Evolutionary conservation across 371 early-diverging fungal genomes (phyloP), one percentile per base, ranked within the genome.

Genomic region (Choanephora cucurbitarum): DNA sequence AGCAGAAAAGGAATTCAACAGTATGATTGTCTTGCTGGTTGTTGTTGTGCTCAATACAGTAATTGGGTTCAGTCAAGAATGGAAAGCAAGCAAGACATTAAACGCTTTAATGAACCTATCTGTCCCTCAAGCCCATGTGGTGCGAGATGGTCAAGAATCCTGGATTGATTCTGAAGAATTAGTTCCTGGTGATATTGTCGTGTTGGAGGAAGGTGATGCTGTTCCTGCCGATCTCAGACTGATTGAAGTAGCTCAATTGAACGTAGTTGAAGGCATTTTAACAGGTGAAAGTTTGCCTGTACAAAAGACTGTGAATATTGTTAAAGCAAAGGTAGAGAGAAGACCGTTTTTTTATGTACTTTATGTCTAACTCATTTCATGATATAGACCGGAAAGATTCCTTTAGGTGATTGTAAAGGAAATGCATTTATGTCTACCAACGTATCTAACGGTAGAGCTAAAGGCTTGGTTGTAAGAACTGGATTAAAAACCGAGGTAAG

Each of bases 21-120:
- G 87, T 81, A 58, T 86, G 87, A 49, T 79, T 46, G 88, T 89
- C n/a, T 74, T 96, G n/a, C 63, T 91, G 23, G 80, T 89, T 19
- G 91, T 95, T n/a, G 89, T 95, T 46, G 79, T 89, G 18, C 58
- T 91, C 44, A 96, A 95, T 72, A 86, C 92, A 28, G 72, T 86
- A 19, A 91, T 96, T 51, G 96, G 96, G 0, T 93, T 94, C 58
- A 80, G 82, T 52, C 96, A 96, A 69, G 96, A 96, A 64, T 92
- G 85, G 78, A 88, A 91, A 56, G 94, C 96, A 6, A 91, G 91
- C 66, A 86, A 91, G 61, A 93, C 96, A 3, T 73, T 96, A 73
- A 93, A 94, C 60, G 93, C 96, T 13, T 79, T 96, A 33, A 79
- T 91, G 70, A 86, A 91, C 49, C 76, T 96, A 58, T 79, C 87